Percentiles rank a stretch among this genome's conserved stretches.
These are phyloP conservation scores for Sporothrix humicola DNA, from an alignment of 2,329 filamentous ascomycete genomes.

Conservation along the genomic window DNA sequence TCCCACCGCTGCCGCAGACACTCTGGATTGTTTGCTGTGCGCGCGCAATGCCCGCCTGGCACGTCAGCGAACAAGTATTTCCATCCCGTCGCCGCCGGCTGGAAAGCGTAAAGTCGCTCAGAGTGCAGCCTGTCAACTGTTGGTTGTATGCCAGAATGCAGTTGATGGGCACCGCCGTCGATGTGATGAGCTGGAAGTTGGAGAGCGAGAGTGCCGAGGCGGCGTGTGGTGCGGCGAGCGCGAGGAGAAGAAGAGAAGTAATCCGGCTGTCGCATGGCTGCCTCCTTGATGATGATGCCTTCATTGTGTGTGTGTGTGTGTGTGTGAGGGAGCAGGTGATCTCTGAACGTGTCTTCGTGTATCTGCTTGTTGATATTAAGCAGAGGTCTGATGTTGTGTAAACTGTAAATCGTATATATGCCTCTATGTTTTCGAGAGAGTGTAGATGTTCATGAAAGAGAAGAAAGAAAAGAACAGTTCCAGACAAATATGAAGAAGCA, in stretches of 20 bases:
- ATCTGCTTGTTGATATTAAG: not conserved
- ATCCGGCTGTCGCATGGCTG: not conserved
- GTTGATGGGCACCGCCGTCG: constrained; percentile 45
- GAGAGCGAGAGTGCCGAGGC: constrained; percentile 47
- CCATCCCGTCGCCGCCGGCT: constrained; percentile 33
- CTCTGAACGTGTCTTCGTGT: too few species aligned
- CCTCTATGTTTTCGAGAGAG: too few species aligned
- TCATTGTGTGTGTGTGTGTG: constrained; percentile 2
- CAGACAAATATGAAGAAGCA: not conserved
- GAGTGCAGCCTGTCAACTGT: constrained; percentile 48
- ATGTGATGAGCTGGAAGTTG: constrained; percentile 51
- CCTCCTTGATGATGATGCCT: not conserved
- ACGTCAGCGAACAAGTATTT: constrained; percentile 48
- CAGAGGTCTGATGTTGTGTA: not conserved
- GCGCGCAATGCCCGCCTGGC: constrained; percentile 67
- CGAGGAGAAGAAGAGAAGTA: not conserved
- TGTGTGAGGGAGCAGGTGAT: too few species aligned
- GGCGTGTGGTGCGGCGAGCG: constrained; percentile 38
- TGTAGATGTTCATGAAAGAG: not conserved
- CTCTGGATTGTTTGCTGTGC: constrained; percentile 74
- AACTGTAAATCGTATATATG: not conserved
- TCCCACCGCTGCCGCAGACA: constrained; percentile 72
- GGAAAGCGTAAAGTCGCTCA: constrained; percentile 45
- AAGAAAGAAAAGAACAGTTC: not conserved
- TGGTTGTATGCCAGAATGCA: constrained; percentile 53